Percentiles rank a stretch among this genome's conserved stretches.
phyloP scores from a whole-genome alignment of 2,329 filamentous ascomycete species.

The Gaeumannomyces sp. region DNA sequence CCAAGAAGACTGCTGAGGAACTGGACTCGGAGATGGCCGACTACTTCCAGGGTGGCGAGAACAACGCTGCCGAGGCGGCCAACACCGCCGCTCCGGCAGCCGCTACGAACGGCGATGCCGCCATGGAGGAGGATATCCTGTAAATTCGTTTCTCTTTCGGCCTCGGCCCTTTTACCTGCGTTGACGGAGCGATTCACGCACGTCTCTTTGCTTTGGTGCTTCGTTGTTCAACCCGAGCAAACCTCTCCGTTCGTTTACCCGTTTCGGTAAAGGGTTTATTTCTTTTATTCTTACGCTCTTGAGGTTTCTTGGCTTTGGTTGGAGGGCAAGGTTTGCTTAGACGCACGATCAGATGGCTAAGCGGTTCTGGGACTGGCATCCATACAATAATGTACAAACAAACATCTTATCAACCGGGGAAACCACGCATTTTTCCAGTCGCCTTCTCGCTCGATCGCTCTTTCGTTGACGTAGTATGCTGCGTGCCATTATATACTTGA shows the following conservation, averaged over 20 bases:
- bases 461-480: not conserved
- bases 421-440: too few species aligned
- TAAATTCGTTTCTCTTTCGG: conserved; percentile 18
- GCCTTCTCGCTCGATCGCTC: too few species aligned
- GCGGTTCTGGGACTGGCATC: not conserved
- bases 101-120: conserved; percentile 28
- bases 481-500: too few species aligned
- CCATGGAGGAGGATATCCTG: conserved; percentile 62
- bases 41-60: conserved; percentile 61
- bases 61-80: conserved; percentile 31
- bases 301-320: not conserved
- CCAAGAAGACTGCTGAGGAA: conserved; percentile 89
- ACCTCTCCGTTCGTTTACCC: not conserved
- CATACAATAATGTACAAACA: not conserved
- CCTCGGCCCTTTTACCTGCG: not conserved
- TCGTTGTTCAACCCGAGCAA: not conserved
- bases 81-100: conserved; percentile 38
- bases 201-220: not conserved
- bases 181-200: not conserved
- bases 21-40: conserved; percentile 97
- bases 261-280: not conserved
- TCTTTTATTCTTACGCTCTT: not conserved
- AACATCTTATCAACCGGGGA: not conserved
- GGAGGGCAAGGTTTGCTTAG: not conserved
- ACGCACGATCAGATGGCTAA: not conserved